Conservation (phyloP, 2,329 filamentous ascomycete species). For the Alternaria gansuensis region DNA sequence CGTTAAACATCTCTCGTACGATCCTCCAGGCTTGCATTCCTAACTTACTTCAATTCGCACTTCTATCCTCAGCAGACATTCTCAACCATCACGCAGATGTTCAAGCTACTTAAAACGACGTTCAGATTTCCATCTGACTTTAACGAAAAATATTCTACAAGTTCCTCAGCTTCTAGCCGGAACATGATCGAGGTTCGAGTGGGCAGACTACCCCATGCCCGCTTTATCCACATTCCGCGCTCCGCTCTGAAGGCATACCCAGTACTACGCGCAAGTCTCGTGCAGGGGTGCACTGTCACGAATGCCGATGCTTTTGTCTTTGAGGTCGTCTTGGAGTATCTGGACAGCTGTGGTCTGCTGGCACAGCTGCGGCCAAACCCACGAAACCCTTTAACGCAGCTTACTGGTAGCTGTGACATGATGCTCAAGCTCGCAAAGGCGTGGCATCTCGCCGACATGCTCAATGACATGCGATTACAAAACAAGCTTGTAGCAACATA, state of each 20-base stretch:
- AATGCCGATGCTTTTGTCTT: constrained; percentile 20
- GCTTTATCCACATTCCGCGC: constrained; percentile 4
- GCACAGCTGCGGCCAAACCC: constrained; percentile 1
- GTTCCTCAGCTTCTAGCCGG: background rate
- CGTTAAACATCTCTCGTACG: background rate
- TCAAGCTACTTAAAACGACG: background rate
- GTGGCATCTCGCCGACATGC: constrained; percentile 26
- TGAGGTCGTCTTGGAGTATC: constrained; percentile 12
- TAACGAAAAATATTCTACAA: background rate
- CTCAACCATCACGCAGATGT: background rate
- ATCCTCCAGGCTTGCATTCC: background rate
- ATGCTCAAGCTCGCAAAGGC: constrained; percentile 27
- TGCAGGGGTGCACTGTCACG: constrained; percentile 10
- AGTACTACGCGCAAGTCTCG: background rate
- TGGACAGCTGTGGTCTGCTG: constrained; percentile 6
- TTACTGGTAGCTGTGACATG: constrained; percentile 11
- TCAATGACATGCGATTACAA: constrained; percentile 21
- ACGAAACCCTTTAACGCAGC: constrained; percentile 12
- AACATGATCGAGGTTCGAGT: constrained; percentile 10
- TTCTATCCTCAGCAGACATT: background rate
- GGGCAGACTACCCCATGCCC: constrained; percentile 12
- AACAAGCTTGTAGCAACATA: constrained; percentile 26
- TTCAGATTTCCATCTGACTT: background rate
- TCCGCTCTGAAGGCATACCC: constrained; percentile 4
- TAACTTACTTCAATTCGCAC: background rate